phyloP scores from a whole-genome alignment of 139 green algal species.

The Zygnema cylindricum region DNA sequence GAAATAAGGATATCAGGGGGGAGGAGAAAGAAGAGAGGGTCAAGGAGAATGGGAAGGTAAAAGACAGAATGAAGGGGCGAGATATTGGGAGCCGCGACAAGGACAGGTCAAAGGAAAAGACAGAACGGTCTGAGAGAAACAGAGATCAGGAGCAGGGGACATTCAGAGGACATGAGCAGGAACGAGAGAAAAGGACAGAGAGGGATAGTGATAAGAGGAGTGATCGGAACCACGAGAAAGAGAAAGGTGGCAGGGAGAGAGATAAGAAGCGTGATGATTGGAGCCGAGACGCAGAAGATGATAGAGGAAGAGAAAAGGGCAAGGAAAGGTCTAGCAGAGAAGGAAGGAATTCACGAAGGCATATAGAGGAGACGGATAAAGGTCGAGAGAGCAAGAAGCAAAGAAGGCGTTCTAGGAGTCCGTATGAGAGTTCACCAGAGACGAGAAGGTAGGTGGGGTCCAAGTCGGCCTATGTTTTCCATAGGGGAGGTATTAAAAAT shows the following conservation, averaged over 20 bases:
- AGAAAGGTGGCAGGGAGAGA: neutral
- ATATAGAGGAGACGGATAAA: neutral
- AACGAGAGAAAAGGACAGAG: neutral
- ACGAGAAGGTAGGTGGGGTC: neutral
- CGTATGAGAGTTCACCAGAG: neutral
- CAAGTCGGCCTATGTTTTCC: neutral
- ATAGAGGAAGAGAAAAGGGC: neutral
- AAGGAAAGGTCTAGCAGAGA: neutral
- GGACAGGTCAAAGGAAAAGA: neutral
- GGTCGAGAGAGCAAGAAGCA: neutral
- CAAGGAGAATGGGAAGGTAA: neutral
- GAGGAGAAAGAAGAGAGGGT: neutral
- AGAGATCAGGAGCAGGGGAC: neutral
- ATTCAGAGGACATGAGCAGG: neutral
- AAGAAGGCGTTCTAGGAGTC: neutral
- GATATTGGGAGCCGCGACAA: neutral
- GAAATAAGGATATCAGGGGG: neutral
- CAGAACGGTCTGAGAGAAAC: neutral
- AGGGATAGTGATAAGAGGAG: neutral
- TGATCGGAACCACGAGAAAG: neutral
- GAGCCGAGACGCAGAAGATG: neutral
- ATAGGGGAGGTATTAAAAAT: neutral
- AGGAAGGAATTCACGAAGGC: neutral
- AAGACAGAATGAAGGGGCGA: neutral
- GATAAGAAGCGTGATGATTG: neutral